Base-by-base conservation (phyloP, 305 asterid genomes). In the Fraxinus floribunda region DNA sequence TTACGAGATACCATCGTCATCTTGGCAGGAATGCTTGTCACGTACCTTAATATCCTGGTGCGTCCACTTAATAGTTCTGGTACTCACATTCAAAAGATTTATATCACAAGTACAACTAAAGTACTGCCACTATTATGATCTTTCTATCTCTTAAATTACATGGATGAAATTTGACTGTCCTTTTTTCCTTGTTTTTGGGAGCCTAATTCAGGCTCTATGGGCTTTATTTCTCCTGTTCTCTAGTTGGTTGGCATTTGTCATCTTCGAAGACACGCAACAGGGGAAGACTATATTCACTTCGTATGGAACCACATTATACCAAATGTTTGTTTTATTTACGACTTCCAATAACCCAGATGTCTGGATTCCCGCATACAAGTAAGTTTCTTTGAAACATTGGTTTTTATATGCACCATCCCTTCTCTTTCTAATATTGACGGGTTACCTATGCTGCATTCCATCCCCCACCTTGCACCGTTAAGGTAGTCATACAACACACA, bases 331-430 rank as follows among this genome's bases (percentile, higher is more conserved):
- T 85, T 87, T 96, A 80, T 96, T 94, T 88, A 96, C 99, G 71
- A 96, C 99, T 80, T 96, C 99, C 85, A 96, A 96, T 92, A 96
- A 93, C 81, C 99, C 99, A 70, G 99, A 94, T 88, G 98, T 92
- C 83, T 96, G 99, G 99, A 93, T 94, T 89, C 99, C 99, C 18
- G 99, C 99, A 60, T 96, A 96, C 93, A 96, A 92, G 99, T 96
- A 87, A 85, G 93, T 87, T 72, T 77, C 84, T 66, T 57, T 11
- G 7, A 30, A 78, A 81, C 20, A 9, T 75, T 60, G 34, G 79
- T 80, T 72, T 64, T 77, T 78, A 34, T 39, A 24, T 26, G 13
- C 16, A 81, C 75, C n/a, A 30, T 71, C 83, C 80, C 9, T 80
- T 80, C 57, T 76, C 41, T 83, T 41, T 34, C 73, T 16, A n/a